Conservation (phyloP, 2,329 filamentous ascomycete genomes). For the Fusarium brachygibbosum region DNA sequence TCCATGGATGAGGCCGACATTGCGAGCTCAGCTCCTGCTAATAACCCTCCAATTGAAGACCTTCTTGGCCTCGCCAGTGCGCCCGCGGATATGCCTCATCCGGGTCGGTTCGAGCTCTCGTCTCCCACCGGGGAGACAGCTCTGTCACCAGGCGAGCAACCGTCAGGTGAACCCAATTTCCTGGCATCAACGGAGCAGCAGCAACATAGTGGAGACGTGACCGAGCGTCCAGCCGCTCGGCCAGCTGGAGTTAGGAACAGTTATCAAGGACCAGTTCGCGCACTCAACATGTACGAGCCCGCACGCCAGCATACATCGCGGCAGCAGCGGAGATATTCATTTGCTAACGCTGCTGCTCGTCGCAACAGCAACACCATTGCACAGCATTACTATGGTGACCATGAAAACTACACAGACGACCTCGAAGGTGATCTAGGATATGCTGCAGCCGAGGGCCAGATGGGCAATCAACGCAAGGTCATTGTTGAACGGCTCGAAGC, state of each 20-base stretch:
- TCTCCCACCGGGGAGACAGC: constrained; percentile 59
- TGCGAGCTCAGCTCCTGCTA: constrained; percentile 55
- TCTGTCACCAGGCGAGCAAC: constrained; percentile 56
- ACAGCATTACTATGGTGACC: constrained; percentile 65
- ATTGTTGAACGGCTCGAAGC: constrained; percentile 97
- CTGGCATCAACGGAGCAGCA: constrained; percentile 33
- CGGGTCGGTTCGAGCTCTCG: constrained; percentile 79
- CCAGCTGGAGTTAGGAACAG: constrained; percentile 50
- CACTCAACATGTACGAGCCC: constrained; percentile 61
- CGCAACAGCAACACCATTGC: constrained; percentile 66
- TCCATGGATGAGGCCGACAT: constrained; percentile 91
- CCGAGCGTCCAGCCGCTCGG: constrained; percentile 42
- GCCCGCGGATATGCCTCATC: constrained; percentile 76
- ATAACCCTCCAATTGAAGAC: constrained; percentile 65
- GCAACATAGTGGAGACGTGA: constrained; percentile 33
- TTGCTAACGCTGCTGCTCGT: constrained; percentile 62
- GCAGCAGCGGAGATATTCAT: constrained; percentile 68
- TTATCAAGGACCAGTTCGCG: constrained; percentile 58
- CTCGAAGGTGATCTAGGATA: constrained; percentile 94
- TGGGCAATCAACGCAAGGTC: constrained; percentile 90
- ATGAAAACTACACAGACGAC: constrained; percentile 78
- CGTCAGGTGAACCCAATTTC: constrained; percentile 42
- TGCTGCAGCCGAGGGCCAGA: constrained; percentile 92
- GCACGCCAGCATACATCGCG: constrained; percentile 55
- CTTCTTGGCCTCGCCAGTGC: constrained; percentile 76